These are phyloP conservation scores for Rhizopus arrhizus DNA, from an alignment of 371 early-diverging fungal species.

Conservation along the genomic window DNA sequence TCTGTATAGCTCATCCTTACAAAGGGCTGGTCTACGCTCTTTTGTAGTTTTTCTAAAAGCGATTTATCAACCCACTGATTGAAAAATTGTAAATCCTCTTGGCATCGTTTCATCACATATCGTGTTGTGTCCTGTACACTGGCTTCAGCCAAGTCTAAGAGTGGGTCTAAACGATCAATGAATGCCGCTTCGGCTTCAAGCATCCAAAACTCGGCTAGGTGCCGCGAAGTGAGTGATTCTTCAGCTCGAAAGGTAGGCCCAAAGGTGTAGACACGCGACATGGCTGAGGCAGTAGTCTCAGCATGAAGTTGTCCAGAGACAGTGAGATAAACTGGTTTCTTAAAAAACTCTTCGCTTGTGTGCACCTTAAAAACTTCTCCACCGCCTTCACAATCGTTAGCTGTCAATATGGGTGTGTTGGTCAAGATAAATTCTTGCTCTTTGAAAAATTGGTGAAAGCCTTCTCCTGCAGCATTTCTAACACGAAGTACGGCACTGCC, in stretches of 20 bases:
- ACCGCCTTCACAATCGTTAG: constrained; percentile 93
- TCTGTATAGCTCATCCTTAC: constrained; percentile 80
- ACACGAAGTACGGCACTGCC: constrained; percentile 75
- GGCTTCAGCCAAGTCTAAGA: constrained; percentile 64
- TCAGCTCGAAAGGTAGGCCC: constrained; percentile 92
- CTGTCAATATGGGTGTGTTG: constrained; percentile 85
- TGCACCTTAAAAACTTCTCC: constrained; percentile 81
- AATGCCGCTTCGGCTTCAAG: constrained; percentile 89
- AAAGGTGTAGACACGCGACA: constrained; percentile 86
- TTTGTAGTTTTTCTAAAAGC: constrained; percentile 40
- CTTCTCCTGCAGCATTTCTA: constrained; percentile 66
- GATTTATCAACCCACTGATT: constrained; percentile 56
- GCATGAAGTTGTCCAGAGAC: constrained; percentile 91
- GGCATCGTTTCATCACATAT: constrained; percentile 51
- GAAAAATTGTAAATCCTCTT: constrained; percentile 61
- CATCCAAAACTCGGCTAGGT: constrained; percentile 96
- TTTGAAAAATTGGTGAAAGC: constrained; percentile 75
- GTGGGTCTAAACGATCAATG: constrained; percentile 54
- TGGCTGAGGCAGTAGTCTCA: constrained; percentile 75
- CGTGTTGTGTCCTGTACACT: constrained; percentile 54
- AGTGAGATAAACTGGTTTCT: constrained; percentile 76
- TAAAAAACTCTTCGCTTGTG: constrained; percentile 68
- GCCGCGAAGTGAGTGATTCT: constrained; percentile 78
- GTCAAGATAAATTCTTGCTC: constrained; percentile 76
- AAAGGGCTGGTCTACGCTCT: constrained; percentile 58